Evolutionary conservation across 2,329 filamentous ascomycete species (phyloP), one percentile per base, ranked within the genome.

Genomic region (Claviceps spartinae): DNA sequence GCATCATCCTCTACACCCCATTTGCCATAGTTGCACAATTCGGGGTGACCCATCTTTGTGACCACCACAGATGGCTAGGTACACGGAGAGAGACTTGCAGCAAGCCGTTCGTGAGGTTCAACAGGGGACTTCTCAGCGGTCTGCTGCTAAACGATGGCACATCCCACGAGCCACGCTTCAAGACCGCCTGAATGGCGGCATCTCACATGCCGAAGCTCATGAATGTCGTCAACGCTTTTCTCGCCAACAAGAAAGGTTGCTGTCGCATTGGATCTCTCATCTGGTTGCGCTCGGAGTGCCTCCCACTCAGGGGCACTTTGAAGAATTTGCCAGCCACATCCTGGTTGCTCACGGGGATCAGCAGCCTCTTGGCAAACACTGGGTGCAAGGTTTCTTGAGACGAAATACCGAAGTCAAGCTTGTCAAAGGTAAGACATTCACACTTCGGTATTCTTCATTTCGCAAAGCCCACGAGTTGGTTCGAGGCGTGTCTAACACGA

Each of bases 91-190:
- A 30, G 54, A 55, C 46, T 47, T 55, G 42, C 54, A 53, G 48
- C 51, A 55, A 51, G 54, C 54, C 46, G 54, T 55, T 37, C 54
- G 54, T 49, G 54, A 55, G 46, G 54, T 55, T 40, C 54, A 55
- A 20, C 54, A 53, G 49, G 54, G 54, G 18, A 53, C 54, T 34
- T 55, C 54, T 36, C 54, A 55, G 36, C 54, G 54, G 36, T 53
- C 49, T 30, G 54, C 54, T 44, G 54, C 54, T 38, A 55, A 55
- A 26, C 42, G 54, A 51, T 53, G 54, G 54, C 51, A 53, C 7
- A 53, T 55, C 43, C 54, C 54, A 44, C 44, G 54, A 47, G 54
- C 54, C 43, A 55, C 54, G 43, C 51, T 55, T 38, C 54, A 55
- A 36, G 54, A 55, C 22, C 54, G 54, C 18, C 51, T 55, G 9